Evolutionary conservation across 1,284 basidiomycete genomes (phyloP), one percentile per base, ranked within the genome.

Genomic region (Rhodotorula sp.): DNA sequence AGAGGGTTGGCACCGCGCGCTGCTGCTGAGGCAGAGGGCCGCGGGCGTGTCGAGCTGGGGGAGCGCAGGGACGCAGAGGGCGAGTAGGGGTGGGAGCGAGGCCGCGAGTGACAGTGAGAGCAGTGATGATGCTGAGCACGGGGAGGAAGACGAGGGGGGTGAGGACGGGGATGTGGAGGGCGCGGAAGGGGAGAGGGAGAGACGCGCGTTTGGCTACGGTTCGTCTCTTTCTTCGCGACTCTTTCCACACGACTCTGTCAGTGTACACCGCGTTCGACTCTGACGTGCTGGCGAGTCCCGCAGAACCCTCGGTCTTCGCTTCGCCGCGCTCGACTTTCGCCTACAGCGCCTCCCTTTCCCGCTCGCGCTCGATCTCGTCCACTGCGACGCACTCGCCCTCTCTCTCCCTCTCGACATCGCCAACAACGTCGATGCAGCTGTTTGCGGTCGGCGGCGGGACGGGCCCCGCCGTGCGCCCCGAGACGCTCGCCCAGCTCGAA

Each of bases 281-380:
- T 34, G 34, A 34, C 34, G 48, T 49, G 16, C 21, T 49, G 48
- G 50, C 50, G 50, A 34, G 23, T 52, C 57, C 14, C 1, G 21
- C 57, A 58, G 57, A 58, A 21, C 14, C 23, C 16, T 58, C 57
- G 21, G 17, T 58, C 44, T 58, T 58, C 25, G 57, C 57, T 8
- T 58, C 57, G 14, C 44, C 57, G 3, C 53, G 53, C 27, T 54
- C 53, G 25, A 34, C 53, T 3, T 54, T 54, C 57, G 57, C 44
- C 44, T 44, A 44, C 7, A 46, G n/a, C 57, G 27, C 57, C n/a
- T 16, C 57, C 14, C 44, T 45, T 44, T 58, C 44, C n/a, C 57
- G 44, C 44, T 45, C 57, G n/a, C 45, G 44, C n/a, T 58, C 57
- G n/a, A n/a, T 45, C 57, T 58, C 57, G 5, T 58, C 57, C 13